Percentiles rank a stretch among this genome's conserved stretches.
Evolutionary conservation across 139 green algal species (phyloP).

Genomic region (Chlamydomonas asymmetrica): DNA sequence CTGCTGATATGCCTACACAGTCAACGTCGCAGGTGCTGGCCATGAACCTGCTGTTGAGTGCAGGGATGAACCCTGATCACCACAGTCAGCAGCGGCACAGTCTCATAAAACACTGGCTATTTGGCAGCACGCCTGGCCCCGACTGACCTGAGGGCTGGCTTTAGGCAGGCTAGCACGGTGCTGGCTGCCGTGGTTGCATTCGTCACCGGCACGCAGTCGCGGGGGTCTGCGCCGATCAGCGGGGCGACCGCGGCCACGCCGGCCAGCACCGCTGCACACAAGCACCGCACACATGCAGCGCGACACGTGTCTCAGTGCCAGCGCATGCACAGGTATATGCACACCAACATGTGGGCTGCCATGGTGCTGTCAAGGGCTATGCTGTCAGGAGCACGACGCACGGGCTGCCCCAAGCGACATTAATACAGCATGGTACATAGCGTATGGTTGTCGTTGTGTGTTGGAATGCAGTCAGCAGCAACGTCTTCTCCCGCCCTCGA

Average conservation of each 20-base stretch:
- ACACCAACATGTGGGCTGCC: too few relatives aligned
- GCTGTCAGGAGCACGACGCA: too few relatives aligned
- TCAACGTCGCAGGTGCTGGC: too few relatives aligned
- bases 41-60: too few relatives aligned
- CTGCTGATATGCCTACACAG: too few relatives aligned
- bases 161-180: slow-evolving; percentile 38
- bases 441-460: neutral
- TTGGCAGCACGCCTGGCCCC: neutral
- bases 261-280: slow-evolving; percentile 32
- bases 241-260: slow-evolving; percentile 40
- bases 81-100: neutral
- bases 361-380: too few relatives aligned
- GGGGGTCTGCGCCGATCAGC: slow-evolving; percentile 43
- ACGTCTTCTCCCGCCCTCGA: neutral
- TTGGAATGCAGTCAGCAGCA: neutral
- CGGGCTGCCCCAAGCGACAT: too few relatives aligned
- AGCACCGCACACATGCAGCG: too few relatives aligned
- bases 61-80: too few relatives aligned
- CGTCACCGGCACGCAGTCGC: slow-evolving; percentile 51
- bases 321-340: too few relatives aligned
- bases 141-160: neutral
- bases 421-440: neutral
- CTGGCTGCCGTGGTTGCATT: slow-evolving; percentile 63
- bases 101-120: neutral
- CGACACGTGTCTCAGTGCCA: too few relatives aligned